Conservation (phyloP, 768 basidiomycete genomes). For the Lactarius psammicola region DNA sequence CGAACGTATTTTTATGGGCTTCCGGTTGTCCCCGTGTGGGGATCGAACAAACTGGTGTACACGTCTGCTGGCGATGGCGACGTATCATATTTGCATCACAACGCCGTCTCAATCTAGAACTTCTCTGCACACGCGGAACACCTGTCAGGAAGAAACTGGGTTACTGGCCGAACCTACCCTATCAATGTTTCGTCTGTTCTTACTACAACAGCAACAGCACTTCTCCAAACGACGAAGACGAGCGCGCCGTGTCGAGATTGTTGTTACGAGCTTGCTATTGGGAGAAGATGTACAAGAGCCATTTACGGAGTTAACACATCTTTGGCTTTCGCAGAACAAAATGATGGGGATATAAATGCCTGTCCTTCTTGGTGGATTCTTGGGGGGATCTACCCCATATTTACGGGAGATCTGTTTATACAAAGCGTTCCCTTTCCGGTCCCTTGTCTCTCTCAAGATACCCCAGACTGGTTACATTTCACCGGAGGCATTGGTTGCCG, state of each 20-base stretch:
- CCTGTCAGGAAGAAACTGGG: neutral
- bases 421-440: neutral
- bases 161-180: neutral
- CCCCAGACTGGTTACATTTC: neutral
- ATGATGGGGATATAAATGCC: neutral
- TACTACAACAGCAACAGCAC: neutral
- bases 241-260: neutral
- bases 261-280: neutral
- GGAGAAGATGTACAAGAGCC: neutral
- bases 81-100: neutral
- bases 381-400: neutral
- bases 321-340: neutral
- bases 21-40: neutral
- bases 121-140: neutral
- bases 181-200: neutral
- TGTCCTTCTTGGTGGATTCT: neutral
- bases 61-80: conserved; percentile 5
- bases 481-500: neutral
- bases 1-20: neutral
- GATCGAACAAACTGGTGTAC: conserved; percentile 1
- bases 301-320: neutral
- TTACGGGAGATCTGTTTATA: neutral
- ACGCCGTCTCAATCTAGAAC: neutral
- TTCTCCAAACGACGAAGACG: neutral
- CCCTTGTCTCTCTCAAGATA: neutral